phyloP scores from a whole-genome alignment of 2,329 filamentous ascomycete genomes.

The Colletotrichum brevisporum region DNA sequence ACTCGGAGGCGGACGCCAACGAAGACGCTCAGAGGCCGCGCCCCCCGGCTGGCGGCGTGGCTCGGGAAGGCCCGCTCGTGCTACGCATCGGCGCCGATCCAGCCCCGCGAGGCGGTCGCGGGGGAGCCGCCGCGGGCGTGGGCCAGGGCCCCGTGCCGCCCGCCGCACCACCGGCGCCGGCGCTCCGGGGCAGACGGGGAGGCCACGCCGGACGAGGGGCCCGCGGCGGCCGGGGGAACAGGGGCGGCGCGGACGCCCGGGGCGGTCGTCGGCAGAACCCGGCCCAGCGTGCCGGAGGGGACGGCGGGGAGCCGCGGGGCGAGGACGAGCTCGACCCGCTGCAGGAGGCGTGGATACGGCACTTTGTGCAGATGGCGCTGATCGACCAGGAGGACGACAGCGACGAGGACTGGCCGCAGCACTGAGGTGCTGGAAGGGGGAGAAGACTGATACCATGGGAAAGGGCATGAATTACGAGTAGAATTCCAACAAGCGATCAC shows the following conservation, averaged over 20 bases:
- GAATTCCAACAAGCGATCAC: no score
- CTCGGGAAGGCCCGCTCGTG: conserved; percentile 69
- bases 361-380: conserved; percentile 68
- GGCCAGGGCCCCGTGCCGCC: conserved; percentile 45
- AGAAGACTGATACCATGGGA: neutral
- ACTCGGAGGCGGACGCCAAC: conserved; percentile 47
- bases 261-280: conserved; percentile 47
- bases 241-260: conserved; percentile 47
- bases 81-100: conserved; percentile 64
- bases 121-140: conserved; percentile 21
- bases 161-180: conserved; percentile 48
- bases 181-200: conserved; percentile 44
- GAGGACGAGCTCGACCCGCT: conserved; percentile 57
- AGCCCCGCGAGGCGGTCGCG: conserved; percentile 46
- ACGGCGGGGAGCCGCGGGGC: neutral
- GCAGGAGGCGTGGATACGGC: conserved; percentile 67
- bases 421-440: conserved; percentile 26
- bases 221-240: conserved; percentile 47
- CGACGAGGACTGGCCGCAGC: conserved; percentile 53
- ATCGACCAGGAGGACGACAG: conserved; percentile 66
- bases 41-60: conserved; percentile 59
- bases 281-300: neutral
- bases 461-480: neutral
- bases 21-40: conserved; percentile 43
- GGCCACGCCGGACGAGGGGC: conserved; percentile 42